Evolutionary conservation across 768 basidiomycete genomes (phyloP), one percentile per base, ranked within the genome.

Genomic region (Wakefieldia striispora): DNA sequence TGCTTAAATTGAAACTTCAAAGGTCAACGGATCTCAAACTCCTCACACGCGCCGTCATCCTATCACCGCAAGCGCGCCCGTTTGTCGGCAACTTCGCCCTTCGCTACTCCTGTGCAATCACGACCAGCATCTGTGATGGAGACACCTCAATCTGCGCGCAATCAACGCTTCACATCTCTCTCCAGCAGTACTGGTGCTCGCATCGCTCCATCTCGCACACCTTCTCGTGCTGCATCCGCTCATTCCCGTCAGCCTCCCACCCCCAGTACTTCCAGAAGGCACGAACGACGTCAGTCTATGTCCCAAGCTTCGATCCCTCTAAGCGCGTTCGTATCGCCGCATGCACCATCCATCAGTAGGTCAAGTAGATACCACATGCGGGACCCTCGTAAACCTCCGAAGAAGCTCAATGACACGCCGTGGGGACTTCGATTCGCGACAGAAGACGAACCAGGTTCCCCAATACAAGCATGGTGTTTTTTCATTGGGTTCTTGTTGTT

Each of bases 271-370:
- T 56, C 57, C 58, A 39, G 70, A 42, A 67, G 70, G 41, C 57
- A 50, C 16, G 66, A 67, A 49, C 68, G 61, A 41, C 75, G 76
- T 43, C 77, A 73, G 37, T 86, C 83, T 60, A 69, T 84, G 50
- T 86, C 87, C 3, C 81, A 84, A 61, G 72, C 75, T 12, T 90
- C 88, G n/a, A 85, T 91, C 19, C 88, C 88, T 3, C 79, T 91
- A 47, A 85, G 84, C 35, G 88, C 88, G 3, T 72, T 89, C 54
- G 76, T 91, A 37, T 83, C 86, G 3, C 88, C 88, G 0, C 87
- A 86, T 59, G 87, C 85, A 21, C 88, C 87, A 5, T 90, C 88
- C 8, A 59, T 91, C 34, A 69, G 74, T 33, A 75, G 71, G 39
- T 82, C 81, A 12, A 67, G 77, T 24, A 75, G 73, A 16, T 91